phyloP scores from a whole-genome alignment of 2,329 filamentous ascomycete species.

The Metarhizium rileyi region DNA sequence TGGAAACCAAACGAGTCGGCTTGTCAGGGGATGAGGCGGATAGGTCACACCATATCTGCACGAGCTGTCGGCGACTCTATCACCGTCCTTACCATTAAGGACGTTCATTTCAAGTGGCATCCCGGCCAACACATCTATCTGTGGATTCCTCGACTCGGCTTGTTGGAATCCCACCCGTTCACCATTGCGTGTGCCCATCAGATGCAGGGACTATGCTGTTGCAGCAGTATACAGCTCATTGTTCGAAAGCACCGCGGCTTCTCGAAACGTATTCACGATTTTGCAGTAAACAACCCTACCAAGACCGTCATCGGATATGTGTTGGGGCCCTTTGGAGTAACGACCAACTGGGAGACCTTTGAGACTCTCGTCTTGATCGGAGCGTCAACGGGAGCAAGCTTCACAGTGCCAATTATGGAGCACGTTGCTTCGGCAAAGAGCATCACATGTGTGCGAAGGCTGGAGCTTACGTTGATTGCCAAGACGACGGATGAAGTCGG shows the following conservation, averaged over 20 bases:
- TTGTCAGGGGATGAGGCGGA: constrained; percentile 36
- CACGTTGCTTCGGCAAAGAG: constrained; percentile 33
- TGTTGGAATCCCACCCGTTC: constrained; percentile 49
- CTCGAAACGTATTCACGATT: constrained; percentile 41
- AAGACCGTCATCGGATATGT: constrained; percentile 32
- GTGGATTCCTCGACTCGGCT: constrained; percentile 46
- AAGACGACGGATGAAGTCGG: constrained; percentile 42
- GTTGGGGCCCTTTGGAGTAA: constrained; percentile 45
- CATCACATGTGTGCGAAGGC: constrained; percentile 38
- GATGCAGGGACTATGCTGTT: constrained; percentile 40
- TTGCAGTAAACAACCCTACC: constrained; percentile 29
- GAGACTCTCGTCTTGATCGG: constrained; percentile 51
- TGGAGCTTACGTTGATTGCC: constrained; percentile 44
- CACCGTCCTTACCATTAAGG: constrained; percentile 50
- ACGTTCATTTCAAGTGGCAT: constrained; percentile 49
- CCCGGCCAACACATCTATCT: constrained; percentile 52
- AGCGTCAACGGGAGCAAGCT: constrained; percentile 54
- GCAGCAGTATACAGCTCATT: constrained; percentile 50
- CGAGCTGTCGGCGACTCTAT: constrained; percentile 39
- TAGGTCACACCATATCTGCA: constrained; percentile 44
- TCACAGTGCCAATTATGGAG: constrained; percentile 50
- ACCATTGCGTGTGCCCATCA: constrained; percentile 49
- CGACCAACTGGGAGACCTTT: constrained; percentile 46
- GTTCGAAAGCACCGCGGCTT: constrained; percentile 47
- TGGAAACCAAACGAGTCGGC: constrained; percentile 28